These are phyloP conservation scores for Ceratopteris richardii DNA, from an alignment of 75 land plant species.

Conservation along the genomic window DNA sequence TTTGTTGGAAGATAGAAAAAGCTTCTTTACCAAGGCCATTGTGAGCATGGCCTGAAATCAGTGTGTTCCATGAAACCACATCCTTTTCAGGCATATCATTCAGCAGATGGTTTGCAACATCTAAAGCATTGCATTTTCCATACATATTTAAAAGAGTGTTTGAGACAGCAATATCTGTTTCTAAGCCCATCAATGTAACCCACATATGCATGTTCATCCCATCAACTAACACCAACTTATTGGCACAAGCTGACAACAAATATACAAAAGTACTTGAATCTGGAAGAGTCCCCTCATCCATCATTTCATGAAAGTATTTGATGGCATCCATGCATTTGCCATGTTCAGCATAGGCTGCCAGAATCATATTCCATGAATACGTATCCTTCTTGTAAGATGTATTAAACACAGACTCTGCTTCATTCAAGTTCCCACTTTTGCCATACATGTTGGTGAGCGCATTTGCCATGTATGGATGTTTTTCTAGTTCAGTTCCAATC, in stretches of 20 bases:
- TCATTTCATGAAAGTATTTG: conserved; percentile 38
- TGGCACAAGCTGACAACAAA: conserved; percentile 59
- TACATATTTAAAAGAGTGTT: conserved; percentile 50
- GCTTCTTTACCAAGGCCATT: conserved; percentile 35
- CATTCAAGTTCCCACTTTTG: conserved; percentile 36
- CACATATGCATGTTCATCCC: conserved; percentile 33
- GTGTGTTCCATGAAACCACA: conserved; percentile 48
- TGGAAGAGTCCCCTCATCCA: conserved; percentile 47
- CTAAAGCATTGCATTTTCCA: conserved; percentile 29
- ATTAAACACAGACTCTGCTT: conserved; percentile 23
- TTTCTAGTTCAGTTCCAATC: conserved; percentile 23
- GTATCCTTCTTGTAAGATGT: conserved; percentile 27
- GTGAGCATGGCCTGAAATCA: conserved; percentile 38
- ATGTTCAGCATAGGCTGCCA: conserved; percentile 62
- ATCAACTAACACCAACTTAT: conserved; percentile 29
- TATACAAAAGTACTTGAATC: conserved; percentile 57
- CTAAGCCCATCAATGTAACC: conserved; percentile 8
- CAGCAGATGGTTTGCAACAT: conserved; percentile 17
- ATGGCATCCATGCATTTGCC: conserved; percentile 61
- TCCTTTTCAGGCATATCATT: conserved; percentile 10
- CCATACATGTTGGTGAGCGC: conserved; percentile 39
- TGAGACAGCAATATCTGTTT: conserved; percentile 25
- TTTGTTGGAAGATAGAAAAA: conserved; percentile 34
- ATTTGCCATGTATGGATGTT: conserved; percentile 18
- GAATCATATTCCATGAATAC: conserved; percentile 75